These are phyloP conservation scores for Cladorrhinum sp. DNA, from an alignment of 2,329 filamentous ascomycete species.

Conservation along the genomic window DNA sequence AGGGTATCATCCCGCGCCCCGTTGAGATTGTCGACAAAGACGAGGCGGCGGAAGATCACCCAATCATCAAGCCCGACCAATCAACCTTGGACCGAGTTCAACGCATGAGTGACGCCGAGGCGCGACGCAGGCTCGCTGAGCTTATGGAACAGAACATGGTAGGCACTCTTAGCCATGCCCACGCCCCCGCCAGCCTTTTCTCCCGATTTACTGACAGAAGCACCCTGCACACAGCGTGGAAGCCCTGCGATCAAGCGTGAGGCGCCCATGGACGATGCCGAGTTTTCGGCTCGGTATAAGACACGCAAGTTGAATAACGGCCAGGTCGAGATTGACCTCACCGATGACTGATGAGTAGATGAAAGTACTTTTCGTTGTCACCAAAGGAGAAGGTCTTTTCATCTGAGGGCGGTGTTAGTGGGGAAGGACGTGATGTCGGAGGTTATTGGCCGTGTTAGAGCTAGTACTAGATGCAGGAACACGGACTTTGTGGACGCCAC, in stretches of 20 bases:
- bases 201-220: background rate
- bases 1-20: constrained; percentile 6
- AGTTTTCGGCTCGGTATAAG: background rate
- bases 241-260: constrained; percentile 1
- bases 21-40: background rate
- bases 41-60: background rate
- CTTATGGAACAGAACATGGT: background rate
- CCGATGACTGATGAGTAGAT: constrained; percentile 10
- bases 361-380: too few relatives aligned
- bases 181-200: background rate
- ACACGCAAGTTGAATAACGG: constrained; percentile 4
- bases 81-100: background rate
- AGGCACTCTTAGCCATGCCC: background rate
- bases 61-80: background rate
- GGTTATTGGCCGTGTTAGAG: too few relatives aligned
- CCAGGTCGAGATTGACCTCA: constrained; percentile 7
- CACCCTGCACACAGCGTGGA: background rate
- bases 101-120: constrained; percentile 1
- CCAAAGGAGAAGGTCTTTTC: too few relatives aligned
- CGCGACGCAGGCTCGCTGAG: background rate
- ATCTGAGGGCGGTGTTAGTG: too few relatives aligned
- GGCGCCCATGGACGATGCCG: constrained; percentile 28
- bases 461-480: too few relatives aligned
- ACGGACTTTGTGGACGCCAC: too few relatives aligned
- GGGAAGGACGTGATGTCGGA: too few relatives aligned